A percentile compares a stretch with the other conserved stretches of the same genome.
These are phyloP conservation scores for Ambrosiella beaveri DNA, from an alignment of 2,329 filamentous ascomycete species.

Conservation along the genomic window DNA sequence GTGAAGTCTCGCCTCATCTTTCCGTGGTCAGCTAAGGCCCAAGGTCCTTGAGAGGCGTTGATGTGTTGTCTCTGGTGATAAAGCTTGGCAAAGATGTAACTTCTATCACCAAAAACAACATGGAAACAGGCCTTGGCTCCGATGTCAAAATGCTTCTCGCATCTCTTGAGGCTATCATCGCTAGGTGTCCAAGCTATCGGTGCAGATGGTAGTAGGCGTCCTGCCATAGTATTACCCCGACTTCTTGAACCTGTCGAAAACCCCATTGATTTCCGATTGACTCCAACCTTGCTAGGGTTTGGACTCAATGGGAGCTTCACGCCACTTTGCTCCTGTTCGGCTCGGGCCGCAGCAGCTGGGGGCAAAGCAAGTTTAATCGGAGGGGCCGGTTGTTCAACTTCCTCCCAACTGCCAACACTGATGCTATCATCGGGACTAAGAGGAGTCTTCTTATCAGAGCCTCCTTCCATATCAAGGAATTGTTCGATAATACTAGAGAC, in stretches of 20 bases:
- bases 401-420: conserved; percentile 41
- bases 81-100: conserved; percentile 78
- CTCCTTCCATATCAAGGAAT: conserved; percentile 57
- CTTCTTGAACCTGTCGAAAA: conserved; percentile 21
- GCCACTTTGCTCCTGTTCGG: conserved; percentile 1
- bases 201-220: conserved; percentile 44
- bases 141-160: conserved; percentile 73
- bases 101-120: conserved; percentile 91
- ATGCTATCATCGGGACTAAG: conserved; percentile 30
- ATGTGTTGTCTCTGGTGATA: conserved; percentile 69
- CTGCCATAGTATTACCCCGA: conserved; percentile 18
- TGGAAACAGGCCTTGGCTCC: conserved; percentile 92
- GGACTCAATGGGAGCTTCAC: not conserved
- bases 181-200: conserved; percentile 72
- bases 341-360: conserved; percentile 26
- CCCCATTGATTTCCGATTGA: not conserved
- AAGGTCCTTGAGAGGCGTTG: conserved; percentile 72
- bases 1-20: conserved; percentile 62
- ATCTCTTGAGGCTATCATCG: conserved; percentile 57
- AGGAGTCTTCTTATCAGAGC: conserved; percentile 20
- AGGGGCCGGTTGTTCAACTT: conserved; percentile 26
- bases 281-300: conserved; percentile 11
- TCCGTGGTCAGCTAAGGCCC: conserved; percentile 43
- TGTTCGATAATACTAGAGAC: conserved; percentile 54
- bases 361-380: conserved; percentile 37